Percentiles rank a stretch among this genome's conserved stretches.
Evolutionary conservation across 768 basidiomycete species (phyloP).

Genomic region (Boletus rex-veris): DNA sequence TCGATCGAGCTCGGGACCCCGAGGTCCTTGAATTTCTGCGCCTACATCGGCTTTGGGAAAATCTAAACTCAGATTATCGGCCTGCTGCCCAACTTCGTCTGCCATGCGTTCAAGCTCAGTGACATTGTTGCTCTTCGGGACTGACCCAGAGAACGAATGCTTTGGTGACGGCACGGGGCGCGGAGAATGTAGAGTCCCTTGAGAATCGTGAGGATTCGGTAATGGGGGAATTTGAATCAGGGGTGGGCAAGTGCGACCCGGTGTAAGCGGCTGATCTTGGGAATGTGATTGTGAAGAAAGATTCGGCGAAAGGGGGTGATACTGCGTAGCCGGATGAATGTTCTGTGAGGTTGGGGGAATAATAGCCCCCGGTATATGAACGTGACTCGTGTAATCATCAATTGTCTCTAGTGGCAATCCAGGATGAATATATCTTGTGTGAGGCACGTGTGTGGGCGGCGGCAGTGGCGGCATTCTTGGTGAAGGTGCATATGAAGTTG

Average conservation of each 20-base stretch:
- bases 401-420: slow-evolving; percentile 11
- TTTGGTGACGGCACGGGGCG: slow-evolving; percentile 69
- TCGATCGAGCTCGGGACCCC: slow-evolving; percentile 12
- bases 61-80: slow-evolving; percentile 27
- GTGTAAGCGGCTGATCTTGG: slow-evolving; percentile 3
- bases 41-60: slow-evolving; percentile 21
- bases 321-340: slow-evolving; percentile 51
- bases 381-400: slow-evolving; percentile 34
- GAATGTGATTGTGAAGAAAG: slow-evolving; percentile 33
- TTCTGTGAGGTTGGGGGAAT: slow-evolving; percentile 59
- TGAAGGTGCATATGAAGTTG: slow-evolving; percentile 21
- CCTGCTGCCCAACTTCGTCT: slow-evolving; percentile 43
- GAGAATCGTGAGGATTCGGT: slow-evolving; percentile 32
- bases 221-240: slow-evolving; percentile 23
- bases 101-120: slow-evolving; percentile 72
- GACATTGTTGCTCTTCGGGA: slow-evolving; percentile 44
- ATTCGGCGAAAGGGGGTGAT: slow-evolving; percentile 61
- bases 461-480: slow-evolving; percentile 27
- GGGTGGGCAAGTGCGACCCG: slow-evolving; percentile 13
- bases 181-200: slow-evolving; percentile 54
- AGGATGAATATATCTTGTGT: slow-evolving; percentile 13
- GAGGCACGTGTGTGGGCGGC: slow-evolving; percentile 28
- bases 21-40: slow-evolving; percentile 18
- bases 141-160: slow-evolving; percentile 37
- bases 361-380: slow-evolving; percentile 60